Base-by-base conservation (phyloP, 495 filamentous ascomycete species). In the Apiosordaria backusii region DNA sequence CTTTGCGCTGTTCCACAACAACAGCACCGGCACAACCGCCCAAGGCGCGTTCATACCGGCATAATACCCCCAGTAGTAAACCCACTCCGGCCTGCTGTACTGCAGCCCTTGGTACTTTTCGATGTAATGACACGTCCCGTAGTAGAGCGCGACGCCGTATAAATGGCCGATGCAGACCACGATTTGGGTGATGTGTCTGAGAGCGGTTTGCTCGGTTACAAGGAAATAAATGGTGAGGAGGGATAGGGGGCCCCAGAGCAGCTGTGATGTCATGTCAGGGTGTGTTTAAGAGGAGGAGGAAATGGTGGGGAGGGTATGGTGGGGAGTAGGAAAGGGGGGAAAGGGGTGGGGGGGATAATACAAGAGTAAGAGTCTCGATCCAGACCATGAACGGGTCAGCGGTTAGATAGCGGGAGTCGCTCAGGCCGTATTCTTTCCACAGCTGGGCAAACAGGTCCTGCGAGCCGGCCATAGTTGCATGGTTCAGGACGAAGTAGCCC, bases 41-140 rank as follows among this genome's bases (percentile, higher is more conserved):
- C 93, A 97, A 61, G 93, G 90, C 57, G 87, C 81, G 72, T 97
- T 97, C 85, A 96, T 89, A 19, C 89, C 82, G 22, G 93, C 85
- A 72, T 90, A 97, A 74, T 97, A 97, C 16, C 88, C 76, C 92
- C 92, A 97, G 74, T 91, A 96, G 73, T 96, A 97, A 65, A 88
- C 83, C 4, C 80, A 72, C 76, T 96, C 93, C 4, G 93, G 91
- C 65, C 92, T 82, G 69, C 86, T 91, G 74, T 92, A 90, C 4
- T 82, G 79, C 4, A 82, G 68, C 0, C 83, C 82, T 50, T 82
- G 78, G 68, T 83, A 78, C 68, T 82, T 85, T 67, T 87, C 79
- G 64, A 92, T 90, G 68, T 87, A 88, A 71, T 88, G 78, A 76
- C 89, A 90, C 0, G 93, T 97, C 2, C 86, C 86, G 78, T 92